A percentile compares a stretch with the other conserved stretches of the same genome.
These are phyloP conservation scores for Colletotrichum cereale DNA, from an alignment of 2,329 filamentous ascomycete species.

Conservation along the genomic window DNA sequence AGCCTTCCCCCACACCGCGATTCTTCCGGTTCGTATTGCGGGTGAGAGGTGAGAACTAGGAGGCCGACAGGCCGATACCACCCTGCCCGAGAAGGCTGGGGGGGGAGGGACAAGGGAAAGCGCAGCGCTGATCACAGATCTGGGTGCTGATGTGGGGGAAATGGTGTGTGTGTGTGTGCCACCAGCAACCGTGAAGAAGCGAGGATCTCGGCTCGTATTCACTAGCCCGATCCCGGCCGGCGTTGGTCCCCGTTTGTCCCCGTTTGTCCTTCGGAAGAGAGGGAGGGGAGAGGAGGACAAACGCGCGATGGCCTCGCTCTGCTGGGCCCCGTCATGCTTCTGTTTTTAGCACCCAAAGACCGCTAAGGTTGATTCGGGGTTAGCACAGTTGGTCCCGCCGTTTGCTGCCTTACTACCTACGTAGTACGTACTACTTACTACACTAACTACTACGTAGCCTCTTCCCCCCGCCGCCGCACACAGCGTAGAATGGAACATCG, in stretches of 20 bases:
- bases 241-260: not conserved
- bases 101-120: slow-evolving; percentile 2
- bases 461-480: slow-evolving; percentile 12
- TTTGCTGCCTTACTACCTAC: no score
- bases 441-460: no score
- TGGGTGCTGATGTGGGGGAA: slow-evolving; percentile 28
- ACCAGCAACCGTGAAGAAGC: slow-evolving; percentile 6
- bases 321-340: slow-evolving; percentile 20
- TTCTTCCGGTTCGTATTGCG: slow-evolving; percentile 35
- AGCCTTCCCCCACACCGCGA: slow-evolving; percentile 7
- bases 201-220: slow-evolving; percentile 37
- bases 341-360: slow-evolving; percentile 32
- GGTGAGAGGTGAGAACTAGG: not conserved
- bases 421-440: no score
- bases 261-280: not conserved
- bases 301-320: not conserved
- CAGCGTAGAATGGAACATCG: not conserved
- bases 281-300: not conserved
- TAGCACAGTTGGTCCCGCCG: slow-evolving; percentile 14
- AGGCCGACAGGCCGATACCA: no score
- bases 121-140: slow-evolving; percentile 35
- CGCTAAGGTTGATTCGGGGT: slow-evolving; percentile 7
- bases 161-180: not conserved
- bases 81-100: slow-evolving; percentile 2
- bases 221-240: slow-evolving; percentile 9